phyloP scores from a whole-genome alignment of 306 rosid species.

The Trichosanthes cucumerina region DNA sequence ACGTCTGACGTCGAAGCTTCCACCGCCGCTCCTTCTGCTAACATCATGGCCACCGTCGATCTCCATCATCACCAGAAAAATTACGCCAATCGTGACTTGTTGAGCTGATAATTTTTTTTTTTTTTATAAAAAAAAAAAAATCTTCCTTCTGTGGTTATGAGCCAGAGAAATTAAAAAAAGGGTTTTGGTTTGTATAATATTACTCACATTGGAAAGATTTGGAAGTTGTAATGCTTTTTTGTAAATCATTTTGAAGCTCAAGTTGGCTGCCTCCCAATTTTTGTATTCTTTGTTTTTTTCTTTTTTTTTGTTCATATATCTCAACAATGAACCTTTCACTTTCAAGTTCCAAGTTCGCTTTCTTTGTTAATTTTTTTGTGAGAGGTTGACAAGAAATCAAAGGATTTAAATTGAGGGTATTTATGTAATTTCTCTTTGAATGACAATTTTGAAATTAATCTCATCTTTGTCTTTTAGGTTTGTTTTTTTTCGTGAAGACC shows the following conservation, averaged over 20 bases:
- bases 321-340: neutral
- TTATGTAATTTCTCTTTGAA: no score
- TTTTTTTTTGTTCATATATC: neutral
- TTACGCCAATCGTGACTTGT: conserved; percentile 18
- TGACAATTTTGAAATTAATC: no score
- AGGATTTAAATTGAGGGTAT: no score
- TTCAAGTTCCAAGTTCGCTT: neutral
- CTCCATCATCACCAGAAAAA: neutral
- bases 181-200: neutral
- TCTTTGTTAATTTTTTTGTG: neutral
- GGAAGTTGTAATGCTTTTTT: neutral
- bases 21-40: neutral
- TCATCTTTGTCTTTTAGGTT: no score
- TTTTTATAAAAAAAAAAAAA: neutral
- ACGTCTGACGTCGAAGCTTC: neutral
- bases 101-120: no score
- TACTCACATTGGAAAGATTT: neutral
- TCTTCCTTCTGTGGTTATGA: neutral
- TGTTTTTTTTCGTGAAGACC: no score
- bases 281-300: neutral
- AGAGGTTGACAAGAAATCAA: no score
- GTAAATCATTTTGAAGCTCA: conserved; percentile 1
- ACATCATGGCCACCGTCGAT: conserved; percentile 21
- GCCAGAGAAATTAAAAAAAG: neutral
- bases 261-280: neutral